phyloP scores from a whole-genome alignment of 768 basidiomycete genomes.

The Wakefieldia striispora region DNA sequence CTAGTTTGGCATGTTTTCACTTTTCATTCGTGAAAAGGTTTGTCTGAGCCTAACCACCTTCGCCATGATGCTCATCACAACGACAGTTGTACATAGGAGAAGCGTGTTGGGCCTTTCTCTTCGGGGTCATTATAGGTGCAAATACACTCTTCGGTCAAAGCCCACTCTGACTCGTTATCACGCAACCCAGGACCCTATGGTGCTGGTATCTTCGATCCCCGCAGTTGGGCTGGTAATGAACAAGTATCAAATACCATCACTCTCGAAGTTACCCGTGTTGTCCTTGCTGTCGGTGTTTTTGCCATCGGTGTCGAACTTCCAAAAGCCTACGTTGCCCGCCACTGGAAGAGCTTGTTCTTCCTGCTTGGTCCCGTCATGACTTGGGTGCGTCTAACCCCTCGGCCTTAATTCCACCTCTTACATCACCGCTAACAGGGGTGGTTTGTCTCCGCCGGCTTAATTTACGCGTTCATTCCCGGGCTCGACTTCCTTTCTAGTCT shows the following conservation, averaged over 20 bases:
- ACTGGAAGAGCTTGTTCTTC: constrained; percentile 88
- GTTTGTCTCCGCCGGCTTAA: constrained; percentile 89
- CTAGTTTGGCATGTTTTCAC: constrained; percentile 93
- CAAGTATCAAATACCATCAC: constrained; percentile 70
- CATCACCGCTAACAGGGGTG: constrained; percentile 59
- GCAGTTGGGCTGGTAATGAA: constrained; percentile 61
- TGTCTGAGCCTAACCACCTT: constrained; percentile 9
- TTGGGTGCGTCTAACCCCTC: constrained; percentile 53
- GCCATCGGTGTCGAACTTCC: constrained; percentile 98
- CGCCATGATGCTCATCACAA: constrained; percentile 5
- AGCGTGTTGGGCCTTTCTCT: constrained; percentile 92
- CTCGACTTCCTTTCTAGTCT: constrained; percentile 88
- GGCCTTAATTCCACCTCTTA: constrained; percentile 5
- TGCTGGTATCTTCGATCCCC: constrained; percentile 78
- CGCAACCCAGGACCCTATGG: constrained; percentile 69
- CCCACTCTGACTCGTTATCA: constrained; percentile 2
- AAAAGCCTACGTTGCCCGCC: constrained; percentile 90
- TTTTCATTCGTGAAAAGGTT: constrained; percentile 85
- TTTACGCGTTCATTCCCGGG: constrained; percentile 87
- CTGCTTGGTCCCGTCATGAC: constrained; percentile 82
- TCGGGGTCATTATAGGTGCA: constrained; percentile 86
- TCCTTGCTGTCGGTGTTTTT: constrained; percentile 95
- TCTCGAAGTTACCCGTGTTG: constrained; percentile 85
- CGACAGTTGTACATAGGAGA: constrained; percentile 87
- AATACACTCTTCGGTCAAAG: constrained; percentile 2